Percentiles rank a stretch among this genome's conserved stretches.
These are phyloP conservation scores for Arabis alpina DNA, from an alignment of 345 rosid species.

Conservation along the genomic window DNA sequence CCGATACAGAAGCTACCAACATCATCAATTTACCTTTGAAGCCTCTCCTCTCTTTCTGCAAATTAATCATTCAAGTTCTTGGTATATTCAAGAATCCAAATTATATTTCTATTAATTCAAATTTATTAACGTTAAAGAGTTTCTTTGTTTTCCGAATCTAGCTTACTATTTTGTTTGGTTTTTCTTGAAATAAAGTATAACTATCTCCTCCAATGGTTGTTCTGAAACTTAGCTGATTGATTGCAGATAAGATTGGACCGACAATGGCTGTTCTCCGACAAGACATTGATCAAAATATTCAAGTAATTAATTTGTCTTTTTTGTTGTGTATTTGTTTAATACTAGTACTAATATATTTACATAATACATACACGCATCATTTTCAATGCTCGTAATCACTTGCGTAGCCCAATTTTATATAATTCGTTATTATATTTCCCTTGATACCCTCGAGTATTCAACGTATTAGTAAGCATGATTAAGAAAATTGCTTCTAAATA, in stretches of 20 bases:
- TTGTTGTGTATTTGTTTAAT: neutral
- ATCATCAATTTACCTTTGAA: conserved; percentile 56
- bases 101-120: neutral
- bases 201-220: conserved; percentile 31
- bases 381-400: conserved; percentile 44
- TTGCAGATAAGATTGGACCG: conserved; percentile 96
- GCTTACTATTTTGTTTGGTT: neutral
- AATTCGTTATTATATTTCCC: neutral
- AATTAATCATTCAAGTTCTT: conserved; percentile 77
- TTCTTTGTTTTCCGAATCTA: conserved; percentile 1
- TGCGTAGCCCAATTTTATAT: conserved; percentile 22
- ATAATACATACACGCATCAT: conserved; percentile 19
- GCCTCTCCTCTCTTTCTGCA: conserved; percentile 69
- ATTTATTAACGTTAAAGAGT: neutral
- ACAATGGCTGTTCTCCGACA: conserved; percentile 92
- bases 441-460: neutral
- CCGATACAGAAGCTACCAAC: conserved; percentile 44
- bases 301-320: conserved; percentile 49
- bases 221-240: conserved; percentile 27
- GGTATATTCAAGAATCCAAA: conserved; percentile 47
- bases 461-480: conserved; percentile 23
- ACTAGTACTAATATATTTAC: neutral
- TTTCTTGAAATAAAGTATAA: conserved; percentile 12
- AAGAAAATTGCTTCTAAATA: neutral
- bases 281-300: conserved; percentile 78